A percentile compares a stretch with the other conserved stretches of the same genome.
Conservation (phyloP, 208 protist genomes). For the Dictyostelium gargantuum region DNA sequence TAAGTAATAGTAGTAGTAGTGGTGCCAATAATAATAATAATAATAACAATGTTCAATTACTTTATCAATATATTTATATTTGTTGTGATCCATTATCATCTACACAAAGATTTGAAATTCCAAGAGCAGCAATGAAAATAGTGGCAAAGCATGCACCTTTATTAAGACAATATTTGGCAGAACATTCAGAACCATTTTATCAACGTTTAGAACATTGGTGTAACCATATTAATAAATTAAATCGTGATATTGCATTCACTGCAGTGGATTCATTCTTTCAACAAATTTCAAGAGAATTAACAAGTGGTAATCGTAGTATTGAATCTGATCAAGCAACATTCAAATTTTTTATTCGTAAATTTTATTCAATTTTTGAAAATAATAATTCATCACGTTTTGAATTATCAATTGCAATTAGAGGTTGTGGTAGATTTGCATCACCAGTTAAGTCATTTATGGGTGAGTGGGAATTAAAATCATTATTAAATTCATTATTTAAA, state of each 20-base stretch:
- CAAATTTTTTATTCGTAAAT: slow-evolving; percentile 67
- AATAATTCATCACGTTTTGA: background rate
- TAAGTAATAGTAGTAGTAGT: background rate
- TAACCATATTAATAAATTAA: slow-evolving; percentile 62
- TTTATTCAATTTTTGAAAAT: slow-evolving; percentile 62
- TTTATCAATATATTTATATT: slow-evolving; percentile 54
- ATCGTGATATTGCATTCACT: slow-evolving; percentile 56
- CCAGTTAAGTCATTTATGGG: slow-evolving; percentile 69
- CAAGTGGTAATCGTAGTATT: slow-evolving; percentile 17
- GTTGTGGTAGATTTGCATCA: slow-evolving; percentile 70
- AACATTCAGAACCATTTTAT: slow-evolving; percentile 68
- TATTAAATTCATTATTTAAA: slow-evolving; percentile 61
- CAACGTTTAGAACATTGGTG: slow-evolving; percentile 23
- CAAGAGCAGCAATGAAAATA: slow-evolving; percentile 41
- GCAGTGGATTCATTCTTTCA: slow-evolving; percentile 58
- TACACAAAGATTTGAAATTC: background rate
- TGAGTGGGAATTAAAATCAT: slow-evolving; percentile 59
- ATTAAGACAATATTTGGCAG: slow-evolving; percentile 69
- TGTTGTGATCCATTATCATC: background rate
- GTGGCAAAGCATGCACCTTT: slow-evolving; percentile 2
- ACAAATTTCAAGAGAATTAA: slow-evolving; percentile 23
- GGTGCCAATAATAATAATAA: no score
- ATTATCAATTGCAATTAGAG: slow-evolving; percentile 66
- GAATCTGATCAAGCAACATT: slow-evolving; percentile 63
- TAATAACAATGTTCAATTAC: slow-evolving; percentile 48